Evolutionary conservation across 257 asterid species (phyloP).

Genomic region (Galeopsis tetrahit): DNA sequence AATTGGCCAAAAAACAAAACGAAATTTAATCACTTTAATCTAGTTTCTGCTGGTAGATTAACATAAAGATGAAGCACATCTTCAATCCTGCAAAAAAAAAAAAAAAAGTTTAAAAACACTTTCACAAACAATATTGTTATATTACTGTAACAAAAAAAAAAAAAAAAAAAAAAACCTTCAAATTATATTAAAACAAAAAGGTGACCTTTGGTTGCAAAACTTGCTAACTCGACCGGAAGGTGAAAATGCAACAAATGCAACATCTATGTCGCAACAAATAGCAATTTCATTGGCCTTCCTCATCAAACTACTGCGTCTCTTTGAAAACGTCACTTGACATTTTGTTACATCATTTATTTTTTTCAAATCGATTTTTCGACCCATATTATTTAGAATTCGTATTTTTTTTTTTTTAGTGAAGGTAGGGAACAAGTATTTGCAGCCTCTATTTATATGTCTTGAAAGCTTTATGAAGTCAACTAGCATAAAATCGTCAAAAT

Average conservation of each 20-base stretch:
- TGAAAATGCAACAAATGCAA: slow-evolving; percentile 53
- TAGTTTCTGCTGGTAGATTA: slow-evolving; percentile 46
- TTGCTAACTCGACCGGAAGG: slow-evolving; percentile 60
- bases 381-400: slow-evolving; percentile 38
- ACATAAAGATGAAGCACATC: slow-evolving; percentile 53
- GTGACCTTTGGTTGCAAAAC: slow-evolving; percentile 48
- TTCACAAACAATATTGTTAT: neutral
- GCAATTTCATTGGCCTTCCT: slow-evolving; percentile 59
- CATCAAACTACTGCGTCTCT: slow-evolving; percentile 55
- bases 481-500: slow-evolving; percentile 26
- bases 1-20: no score
- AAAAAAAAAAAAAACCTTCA: neutral
- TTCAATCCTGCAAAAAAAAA: slow-evolving; percentile 43
- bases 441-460: slow-evolving; percentile 36
- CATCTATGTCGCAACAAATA: slow-evolving; percentile 50
- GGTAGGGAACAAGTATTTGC: neutral
- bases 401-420: neutral
- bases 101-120: neutral
- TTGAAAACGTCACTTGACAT: slow-evolving; percentile 68
- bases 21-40: slow-evolving; percentile 45
- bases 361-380: slow-evolving; percentile 58
- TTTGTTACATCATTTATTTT: slow-evolving; percentile 50
- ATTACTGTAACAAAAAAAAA: neutral
- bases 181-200: neutral
- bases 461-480: neutral